These are phyloP conservation scores for Nitzschia sp. DNA, from an alignment of 108 stramenopile species.

Conservation along the genomic window DNA sequence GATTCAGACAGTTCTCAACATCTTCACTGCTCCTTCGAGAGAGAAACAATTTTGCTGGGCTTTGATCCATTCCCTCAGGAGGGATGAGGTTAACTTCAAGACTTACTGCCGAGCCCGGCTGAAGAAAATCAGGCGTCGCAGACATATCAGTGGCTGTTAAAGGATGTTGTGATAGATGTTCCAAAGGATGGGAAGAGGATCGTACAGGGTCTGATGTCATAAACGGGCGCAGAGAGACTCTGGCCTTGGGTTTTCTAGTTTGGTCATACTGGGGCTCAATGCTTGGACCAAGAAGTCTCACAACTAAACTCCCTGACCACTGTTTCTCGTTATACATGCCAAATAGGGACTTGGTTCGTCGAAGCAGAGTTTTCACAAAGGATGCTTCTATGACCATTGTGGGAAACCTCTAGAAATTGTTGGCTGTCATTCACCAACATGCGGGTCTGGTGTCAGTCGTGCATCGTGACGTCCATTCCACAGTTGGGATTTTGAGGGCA, in stretches of 20 bases:
- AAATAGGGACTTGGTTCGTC: too few relatives aligned
- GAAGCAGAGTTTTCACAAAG: too few relatives aligned
- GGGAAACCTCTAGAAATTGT: too few relatives aligned
- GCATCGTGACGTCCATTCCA: too few relatives aligned
- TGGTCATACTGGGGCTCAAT: constrained; percentile 4
- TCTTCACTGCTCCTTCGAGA: constrained; percentile 6
- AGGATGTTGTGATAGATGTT: too few relatives aligned
- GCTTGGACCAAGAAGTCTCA: constrained; percentile 5
- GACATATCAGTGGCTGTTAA: too few relatives aligned
- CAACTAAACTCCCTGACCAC: constrained; percentile 15
- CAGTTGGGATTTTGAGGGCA: too few relatives aligned
- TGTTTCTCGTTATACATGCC: neutral
- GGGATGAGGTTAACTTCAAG: constrained; percentile 5
- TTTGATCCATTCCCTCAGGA: neutral
- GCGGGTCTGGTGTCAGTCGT: too few relatives aligned
- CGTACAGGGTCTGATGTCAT: neutral
- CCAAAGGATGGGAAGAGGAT: neutral
- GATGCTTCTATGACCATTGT: too few relatives aligned
- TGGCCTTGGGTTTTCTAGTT: constrained; percentile 6
- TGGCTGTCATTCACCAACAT: too few relatives aligned
- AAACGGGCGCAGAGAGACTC: neutral
- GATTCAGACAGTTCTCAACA: neutral
- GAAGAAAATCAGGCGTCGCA: too few relatives aligned
- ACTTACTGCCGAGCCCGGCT: neutral
- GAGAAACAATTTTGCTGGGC: neutral